Evolutionary conservation across 805 yeast genomes (phyloP), one percentile per base, ranked within the genome.

Genomic region (Nakazawaea wickerhamii): DNA sequence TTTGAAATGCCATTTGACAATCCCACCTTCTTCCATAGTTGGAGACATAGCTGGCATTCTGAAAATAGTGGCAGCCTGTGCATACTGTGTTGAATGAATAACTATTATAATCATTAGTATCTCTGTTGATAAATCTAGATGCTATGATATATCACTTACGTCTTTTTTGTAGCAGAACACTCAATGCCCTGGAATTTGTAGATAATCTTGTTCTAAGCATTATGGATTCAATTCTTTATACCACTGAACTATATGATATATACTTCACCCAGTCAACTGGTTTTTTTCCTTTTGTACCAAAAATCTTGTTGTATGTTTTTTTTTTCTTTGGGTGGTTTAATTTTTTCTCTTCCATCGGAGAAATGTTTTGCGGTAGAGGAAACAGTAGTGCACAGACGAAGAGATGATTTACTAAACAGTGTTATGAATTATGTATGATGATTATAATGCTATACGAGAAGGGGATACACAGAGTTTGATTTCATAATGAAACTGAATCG

Each of bases 41-140:
- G 99, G 99, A 4, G 97, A 90, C 96, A 91, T 87, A 20, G 99
- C 97, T 4, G 99, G 99, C 98, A 91, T 91, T 41, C 71, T 80
- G 66, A 87, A 88, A 28, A 68, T 63, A 17, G 66, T 57, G 4
- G 75, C 78, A 2, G 65, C 72, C 31, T 41, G 34, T 38, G 50
- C 48, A 5, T 44, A 38, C 10, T 51, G 43, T n/a, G 60, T 47
- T 13, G 49, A 39, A 47, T 64, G 68, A 50, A 76, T 59, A 4
- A 48, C 55, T 36, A 13, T 31, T 31, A 9, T 31, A 6, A 17
- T 6, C 14, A 3, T 30, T 30, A 30, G 32, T 25, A 25, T 2
- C 13, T 25, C 3, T 32, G 21, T 3, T 14, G 36, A 9, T 26
- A 11, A 8, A 40, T 11, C 1, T 23, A 22, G 20, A 25, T 25